Conservation (phyloP, 2,329 filamentous ascomycete species). For the Dryadomyces quercus-mongolicae region DNA sequence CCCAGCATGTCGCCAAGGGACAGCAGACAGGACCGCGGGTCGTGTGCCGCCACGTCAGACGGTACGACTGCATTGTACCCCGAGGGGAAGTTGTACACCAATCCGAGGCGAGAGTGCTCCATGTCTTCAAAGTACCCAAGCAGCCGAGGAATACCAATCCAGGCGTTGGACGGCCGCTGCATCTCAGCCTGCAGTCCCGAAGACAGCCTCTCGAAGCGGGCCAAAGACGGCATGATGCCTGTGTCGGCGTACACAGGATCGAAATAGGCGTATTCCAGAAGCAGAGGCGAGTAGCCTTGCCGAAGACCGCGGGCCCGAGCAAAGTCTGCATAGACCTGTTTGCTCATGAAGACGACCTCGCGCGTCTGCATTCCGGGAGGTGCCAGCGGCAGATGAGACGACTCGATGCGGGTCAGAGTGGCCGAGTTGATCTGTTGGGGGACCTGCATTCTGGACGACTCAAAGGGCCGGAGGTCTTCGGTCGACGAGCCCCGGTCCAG, state of each 20-base stretch:
- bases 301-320: constrained; percentile 23
- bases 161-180: constrained; percentile 36
- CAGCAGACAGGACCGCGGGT: constrained; percentile 36
- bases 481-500: constrained; percentile 18
- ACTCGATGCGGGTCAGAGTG: constrained; percentile 33
- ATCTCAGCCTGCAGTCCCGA: constrained; percentile 40
- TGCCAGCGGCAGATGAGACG: constrained; percentile 1
- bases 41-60: constrained; percentile 10
- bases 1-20: constrained; percentile 43
- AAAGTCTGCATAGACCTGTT: constrained; percentile 37
- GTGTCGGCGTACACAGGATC: constrained; percentile 50
- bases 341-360: constrained; percentile 39
- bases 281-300: constrained; percentile 40
- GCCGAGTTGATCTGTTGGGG: constrained; percentile 47
- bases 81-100: constrained; percentile 63
- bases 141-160: constrained; percentile 48
- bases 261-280: constrained; percentile 60
- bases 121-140: constrained; percentile 67
- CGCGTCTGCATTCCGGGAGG: constrained; percentile 20
- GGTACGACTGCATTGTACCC: constrained; percentile 43
- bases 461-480: constrained; percentile 40
- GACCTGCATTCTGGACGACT: constrained; percentile 48
- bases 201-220: constrained; percentile 51
- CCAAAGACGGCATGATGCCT: constrained; percentile 52
- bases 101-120: constrained; percentile 54